A percentile compares a stretch with the other conserved stretches of the same genome.
Conservation (phyloP, 2,329 filamentous ascomycete species). For the Colletotrichum chrysophilum region DNA sequence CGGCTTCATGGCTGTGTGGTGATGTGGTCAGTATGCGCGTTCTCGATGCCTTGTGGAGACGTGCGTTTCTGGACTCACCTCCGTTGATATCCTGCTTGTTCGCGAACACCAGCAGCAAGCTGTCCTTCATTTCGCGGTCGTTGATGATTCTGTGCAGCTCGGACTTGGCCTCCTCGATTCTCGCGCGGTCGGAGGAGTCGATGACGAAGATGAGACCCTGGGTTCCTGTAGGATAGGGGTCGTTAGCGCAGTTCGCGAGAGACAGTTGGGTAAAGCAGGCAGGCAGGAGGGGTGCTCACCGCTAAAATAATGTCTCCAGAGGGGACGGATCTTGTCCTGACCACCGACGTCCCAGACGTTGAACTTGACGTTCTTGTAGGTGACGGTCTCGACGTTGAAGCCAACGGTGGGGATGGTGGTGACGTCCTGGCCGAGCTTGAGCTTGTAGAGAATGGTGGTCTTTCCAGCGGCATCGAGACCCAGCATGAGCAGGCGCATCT, state of each 20-base stretch:
- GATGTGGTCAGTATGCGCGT: background rate
- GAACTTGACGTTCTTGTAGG: conserved; percentile 99
- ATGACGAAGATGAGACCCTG: conserved; percentile 99
- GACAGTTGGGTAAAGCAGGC: background rate
- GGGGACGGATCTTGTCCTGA: conserved; percentile 96
- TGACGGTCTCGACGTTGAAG: conserved; percentile 99
- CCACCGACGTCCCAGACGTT: conserved; percentile 99
- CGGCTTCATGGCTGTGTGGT: conserved; percentile 72
- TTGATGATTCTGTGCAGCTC: conserved; percentile 98
- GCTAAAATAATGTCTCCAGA: conserved; percentile 98
- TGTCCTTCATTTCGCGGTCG: conserved; percentile 97
- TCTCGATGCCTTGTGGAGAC: background rate
- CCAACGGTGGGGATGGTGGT: conserved; percentile 98
- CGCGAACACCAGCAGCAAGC: conserved; percentile 91
- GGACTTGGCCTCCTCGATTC: conserved; percentile 91
- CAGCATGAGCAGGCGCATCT: conserved; percentile 98
- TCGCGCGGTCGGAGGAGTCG: conserved; percentile 88
- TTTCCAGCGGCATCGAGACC: conserved; percentile 98
- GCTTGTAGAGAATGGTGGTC: conserved; percentile 98
- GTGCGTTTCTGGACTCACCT: conserved; percentile 50
- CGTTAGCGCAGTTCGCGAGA: background rate
- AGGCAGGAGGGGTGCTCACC: conserved; percentile 50
- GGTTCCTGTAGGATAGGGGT: conserved; percentile 66
- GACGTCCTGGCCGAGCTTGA: conserved; percentile 97
- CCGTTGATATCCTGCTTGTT: conserved; percentile 97